phyloP scores from a whole-genome alignment of 345 rosid genomes.

The Acer yangbiense region DNA sequence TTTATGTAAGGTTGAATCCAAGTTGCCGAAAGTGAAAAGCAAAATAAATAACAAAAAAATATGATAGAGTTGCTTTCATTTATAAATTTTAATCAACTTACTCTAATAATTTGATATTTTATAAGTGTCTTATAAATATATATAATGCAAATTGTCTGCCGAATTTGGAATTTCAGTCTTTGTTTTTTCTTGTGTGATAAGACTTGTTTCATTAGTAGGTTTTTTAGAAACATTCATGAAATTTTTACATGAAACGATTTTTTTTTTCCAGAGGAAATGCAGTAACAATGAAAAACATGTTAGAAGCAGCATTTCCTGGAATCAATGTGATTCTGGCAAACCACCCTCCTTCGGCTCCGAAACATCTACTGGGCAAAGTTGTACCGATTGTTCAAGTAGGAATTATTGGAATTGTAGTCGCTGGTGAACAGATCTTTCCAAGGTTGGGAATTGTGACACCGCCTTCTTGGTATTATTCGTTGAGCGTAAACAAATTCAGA shows the following conservation, averaged over 20 bases:
- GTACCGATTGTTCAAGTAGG: slow-evolving; percentile 28
- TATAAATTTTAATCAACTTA: not conserved
- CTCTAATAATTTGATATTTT: no score
- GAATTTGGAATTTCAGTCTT: not conserved
- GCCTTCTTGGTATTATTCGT: slow-evolving; percentile 29
- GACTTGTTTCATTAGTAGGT: not conserved
- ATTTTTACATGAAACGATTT: not conserved
- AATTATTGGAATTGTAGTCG: slow-evolving; percentile 25
- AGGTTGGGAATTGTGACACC: slow-evolving; percentile 26
- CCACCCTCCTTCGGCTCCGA: slow-evolving; percentile 23
- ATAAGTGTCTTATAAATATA: not conserved
- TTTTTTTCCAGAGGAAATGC: slow-evolving; percentile 29
- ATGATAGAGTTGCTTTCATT: no score
- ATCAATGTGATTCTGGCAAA: slow-evolving; percentile 27
- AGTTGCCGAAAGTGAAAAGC: no score
- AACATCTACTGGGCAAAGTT: slow-evolving; percentile 18
- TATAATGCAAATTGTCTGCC: not conserved
- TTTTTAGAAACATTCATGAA: not conserved
- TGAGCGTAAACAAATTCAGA: slow-evolving; percentile 31
- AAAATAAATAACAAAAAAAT: no score
- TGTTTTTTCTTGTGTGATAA: not conserved
- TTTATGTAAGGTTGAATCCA: no score
- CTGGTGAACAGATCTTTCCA: slow-evolving; percentile 33
- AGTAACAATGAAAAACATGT: slow-evolving; percentile 28
- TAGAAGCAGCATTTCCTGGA: slow-evolving; percentile 36